These are phyloP conservation scores for Cymbopogon citratus DNA, from an alignment of 176 grass and related monocot genomes.

Conservation along the genomic window DNA sequence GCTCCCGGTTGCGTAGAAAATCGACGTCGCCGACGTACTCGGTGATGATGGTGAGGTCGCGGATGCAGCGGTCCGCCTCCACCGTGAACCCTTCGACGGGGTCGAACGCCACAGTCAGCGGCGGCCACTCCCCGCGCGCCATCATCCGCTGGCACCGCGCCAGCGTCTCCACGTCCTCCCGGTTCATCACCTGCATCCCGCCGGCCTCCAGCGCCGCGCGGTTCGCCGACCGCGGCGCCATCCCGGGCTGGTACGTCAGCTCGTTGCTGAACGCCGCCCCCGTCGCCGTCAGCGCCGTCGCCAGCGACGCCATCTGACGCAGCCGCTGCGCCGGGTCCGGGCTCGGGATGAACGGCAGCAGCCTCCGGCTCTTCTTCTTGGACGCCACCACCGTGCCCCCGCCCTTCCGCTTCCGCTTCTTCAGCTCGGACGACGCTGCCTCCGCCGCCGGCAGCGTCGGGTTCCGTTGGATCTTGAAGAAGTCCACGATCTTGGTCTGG, in stretches of 20 bases:
- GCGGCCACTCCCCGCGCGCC: slow-evolving; percentile 73
- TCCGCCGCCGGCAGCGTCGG: not conserved
- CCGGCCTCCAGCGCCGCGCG: slow-evolving; percentile 55
- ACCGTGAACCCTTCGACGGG: slow-evolving; percentile 87
- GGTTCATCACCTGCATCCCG: slow-evolving; percentile 83
- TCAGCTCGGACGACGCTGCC: not conserved
- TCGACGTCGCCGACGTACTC: slow-evolving; percentile 94
- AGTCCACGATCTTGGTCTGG: slow-evolving; percentile 90
- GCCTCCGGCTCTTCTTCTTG: slow-evolving; percentile 67
- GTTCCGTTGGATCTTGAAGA: slow-evolving; percentile 80
- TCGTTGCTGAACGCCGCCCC: slow-evolving; percentile 82
- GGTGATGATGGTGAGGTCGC: slow-evolving; percentile 89
- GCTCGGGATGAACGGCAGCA: slow-evolving; percentile 67
- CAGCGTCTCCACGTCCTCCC: slow-evolving; percentile 72
- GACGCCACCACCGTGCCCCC: slow-evolving; percentile 22
- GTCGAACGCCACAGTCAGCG: slow-evolving; percentile 73
- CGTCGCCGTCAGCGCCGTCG: slow-evolving; percentile 86
- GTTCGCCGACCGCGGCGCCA: slow-evolving; percentile 71
- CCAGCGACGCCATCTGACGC: slow-evolving; percentile 81
- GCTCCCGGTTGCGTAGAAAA: slow-evolving; percentile 59
- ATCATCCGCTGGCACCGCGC: slow-evolving; percentile 77
- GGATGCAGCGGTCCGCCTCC: slow-evolving; percentile 65
- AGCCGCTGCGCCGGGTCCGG: slow-evolving; percentile 54
- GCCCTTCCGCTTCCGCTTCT: slow-evolving; percentile 57
- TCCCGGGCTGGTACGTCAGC: slow-evolving; percentile 57